phyloP scores from a whole-genome alignment of 176 grass and related monocot species.

The Eleusine coracana region DNA sequence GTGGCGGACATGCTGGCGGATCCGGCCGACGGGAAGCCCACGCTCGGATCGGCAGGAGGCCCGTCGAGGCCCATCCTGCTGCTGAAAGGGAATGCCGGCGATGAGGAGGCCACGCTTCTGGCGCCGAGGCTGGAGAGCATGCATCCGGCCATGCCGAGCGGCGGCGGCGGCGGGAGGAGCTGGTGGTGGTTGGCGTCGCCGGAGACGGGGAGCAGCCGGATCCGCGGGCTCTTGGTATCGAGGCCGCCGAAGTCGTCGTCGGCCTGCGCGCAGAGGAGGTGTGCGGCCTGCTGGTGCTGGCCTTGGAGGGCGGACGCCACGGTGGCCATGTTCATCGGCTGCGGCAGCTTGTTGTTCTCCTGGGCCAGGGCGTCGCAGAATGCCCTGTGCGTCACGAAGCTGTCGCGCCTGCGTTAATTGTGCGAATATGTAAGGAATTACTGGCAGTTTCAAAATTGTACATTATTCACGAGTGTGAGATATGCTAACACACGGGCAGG shows the following conservation, averaged over 20 bases:
- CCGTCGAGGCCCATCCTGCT: not conserved
- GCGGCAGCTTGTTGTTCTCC: slow-evolving; percentile 62
- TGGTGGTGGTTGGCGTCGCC: not conserved
- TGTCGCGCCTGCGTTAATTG: slow-evolving; percentile 52
- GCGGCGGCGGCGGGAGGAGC: not conserved
- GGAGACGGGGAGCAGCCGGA: slow-evolving; percentile 29
- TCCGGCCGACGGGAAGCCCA: not conserved
- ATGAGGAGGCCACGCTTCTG: not conserved
- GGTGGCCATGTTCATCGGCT: slow-evolving; percentile 71
- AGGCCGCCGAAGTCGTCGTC: slow-evolving; percentile 14
- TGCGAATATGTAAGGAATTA: not conserved
- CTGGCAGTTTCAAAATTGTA: not conserved
- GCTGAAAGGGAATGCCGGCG: slow-evolving; percentile 1
- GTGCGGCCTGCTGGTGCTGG: slow-evolving; percentile 27
- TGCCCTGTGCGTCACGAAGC: slow-evolving; percentile 76
- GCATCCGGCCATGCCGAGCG: slow-evolving; percentile 45
- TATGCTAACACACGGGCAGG: not conserved
- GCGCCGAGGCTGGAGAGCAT: slow-evolving; percentile 55
- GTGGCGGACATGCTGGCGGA: slow-evolving; percentile 67
- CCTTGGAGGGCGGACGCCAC: slow-evolving; percentile 61
- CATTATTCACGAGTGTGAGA: not conserved
- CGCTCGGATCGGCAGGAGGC: not conserved
- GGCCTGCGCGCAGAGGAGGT: slow-evolving; percentile 4
- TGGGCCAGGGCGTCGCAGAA: slow-evolving; percentile 70
- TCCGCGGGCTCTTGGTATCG: slow-evolving; percentile 47